Conservation (phyloP, 352 stramenopile genomes). For the Phytophthora melonis region DNA sequence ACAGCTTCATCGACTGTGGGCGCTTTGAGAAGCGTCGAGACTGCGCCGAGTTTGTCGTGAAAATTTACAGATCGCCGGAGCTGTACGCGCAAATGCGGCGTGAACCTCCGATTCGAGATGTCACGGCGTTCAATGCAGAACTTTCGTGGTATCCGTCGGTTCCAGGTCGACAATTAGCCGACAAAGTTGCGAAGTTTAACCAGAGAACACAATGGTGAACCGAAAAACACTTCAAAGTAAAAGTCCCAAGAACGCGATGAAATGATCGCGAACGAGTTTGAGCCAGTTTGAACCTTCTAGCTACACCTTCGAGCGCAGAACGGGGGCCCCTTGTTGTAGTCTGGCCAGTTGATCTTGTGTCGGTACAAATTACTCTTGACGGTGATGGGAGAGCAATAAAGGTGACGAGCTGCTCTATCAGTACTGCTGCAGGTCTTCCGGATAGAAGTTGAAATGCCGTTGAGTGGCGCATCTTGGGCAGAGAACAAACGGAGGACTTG, state of each 20-base stretch:
- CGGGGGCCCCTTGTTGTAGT: too few relatives aligned
- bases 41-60: constrained; percentile 48
- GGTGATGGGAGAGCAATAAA: too few relatives aligned
- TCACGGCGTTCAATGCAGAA: constrained; percentile 33
- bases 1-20: constrained; percentile 66
- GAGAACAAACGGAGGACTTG: background rate
- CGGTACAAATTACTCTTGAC: too few relatives aligned
- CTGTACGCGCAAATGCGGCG: constrained; percentile 48
- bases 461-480: background rate
- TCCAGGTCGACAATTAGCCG: constrained; percentile 12
- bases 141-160: constrained; percentile 63
- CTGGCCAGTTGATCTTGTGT: too few relatives aligned
- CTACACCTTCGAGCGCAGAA: background rate
- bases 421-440: too few relatives aligned
- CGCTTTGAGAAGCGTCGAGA: constrained; percentile 46
- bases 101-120: constrained; percentile 46
- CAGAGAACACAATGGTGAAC: background rate
- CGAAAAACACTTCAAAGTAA: background rate
- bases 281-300: background rate
- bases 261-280: background rate
- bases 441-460: too few relatives aligned
- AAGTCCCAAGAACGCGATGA: background rate
- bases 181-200: constrained; percentile 10
- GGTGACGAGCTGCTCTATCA: too few relatives aligned
- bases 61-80: constrained; percentile 43